phyloP scores from a whole-genome alignment of 2,329 filamentous ascomycete species.

The Fusarium verticillioides region DNA sequence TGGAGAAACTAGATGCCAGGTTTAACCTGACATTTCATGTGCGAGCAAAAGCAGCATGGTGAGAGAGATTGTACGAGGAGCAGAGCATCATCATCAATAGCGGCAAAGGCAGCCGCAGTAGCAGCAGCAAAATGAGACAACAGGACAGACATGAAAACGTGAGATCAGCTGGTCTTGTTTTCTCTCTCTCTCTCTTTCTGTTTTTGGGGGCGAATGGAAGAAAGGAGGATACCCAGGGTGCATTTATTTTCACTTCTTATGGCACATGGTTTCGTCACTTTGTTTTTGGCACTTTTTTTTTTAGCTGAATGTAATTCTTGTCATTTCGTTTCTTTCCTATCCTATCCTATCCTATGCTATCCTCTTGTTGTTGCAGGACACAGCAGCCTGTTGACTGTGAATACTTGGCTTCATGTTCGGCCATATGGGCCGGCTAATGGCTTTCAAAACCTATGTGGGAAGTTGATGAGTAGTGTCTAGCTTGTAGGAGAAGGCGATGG shows the following conservation, averaged over 20 bases:
- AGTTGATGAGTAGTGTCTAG: background rate
- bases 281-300: conserved; percentile 2
- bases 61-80: conserved; percentile 38
- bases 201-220: conserved; percentile 10
- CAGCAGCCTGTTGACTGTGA: background rate
- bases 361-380: background rate
- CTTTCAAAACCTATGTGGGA: background rate
- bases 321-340: conserved; percentile 7
- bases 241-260: conserved; percentile 36
- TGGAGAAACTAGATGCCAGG: conserved; percentile 12
- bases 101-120: background rate
- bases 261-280: conserved; percentile 26
- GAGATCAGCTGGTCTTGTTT: background rate
- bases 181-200: conserved; percentile 10
- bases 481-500: background rate
- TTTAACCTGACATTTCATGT: background rate
- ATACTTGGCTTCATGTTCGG: conserved; percentile 2
- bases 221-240: conserved; percentile 39
- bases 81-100: conserved; percentile 10
- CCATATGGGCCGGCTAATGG: background rate
- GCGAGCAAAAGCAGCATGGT: conserved; percentile 4
- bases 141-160: conserved; percentile 1
- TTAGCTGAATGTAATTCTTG: conserved; percentile 22
- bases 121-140: background rate
- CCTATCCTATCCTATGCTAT: conserved; percentile 15